phyloP scores from a whole-genome alignment of 202 grass and related monocot genomes.

The Digitaria exilis region DNA sequence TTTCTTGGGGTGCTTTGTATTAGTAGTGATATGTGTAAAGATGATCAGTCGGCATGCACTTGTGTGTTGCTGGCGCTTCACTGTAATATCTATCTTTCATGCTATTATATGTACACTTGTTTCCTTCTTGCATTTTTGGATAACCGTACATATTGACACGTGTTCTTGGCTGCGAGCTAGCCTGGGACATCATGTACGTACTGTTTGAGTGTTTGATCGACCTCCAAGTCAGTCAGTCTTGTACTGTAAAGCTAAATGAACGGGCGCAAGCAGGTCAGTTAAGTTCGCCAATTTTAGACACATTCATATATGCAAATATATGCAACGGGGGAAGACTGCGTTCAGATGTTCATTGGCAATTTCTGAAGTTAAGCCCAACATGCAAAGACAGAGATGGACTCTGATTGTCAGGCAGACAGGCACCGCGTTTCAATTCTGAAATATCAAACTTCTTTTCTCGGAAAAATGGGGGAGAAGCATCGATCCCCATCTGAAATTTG shows the following conservation, averaged over 20 bases:
- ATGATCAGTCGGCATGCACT: slow-evolving; percentile 45
- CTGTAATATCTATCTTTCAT: slow-evolving; percentile 36
- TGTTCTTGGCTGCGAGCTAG: neutral
- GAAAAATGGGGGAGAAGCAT: no score
- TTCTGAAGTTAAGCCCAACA: no score
- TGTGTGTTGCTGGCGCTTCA: slow-evolving; percentile 57
- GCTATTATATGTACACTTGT: neutral
- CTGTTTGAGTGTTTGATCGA: neutral
- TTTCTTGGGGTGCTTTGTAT: slow-evolving; percentile 12
- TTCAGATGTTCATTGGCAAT: no score
- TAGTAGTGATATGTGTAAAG: slow-evolving; percentile 13
- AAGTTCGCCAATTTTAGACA: no score
- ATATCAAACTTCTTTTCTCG: no score
- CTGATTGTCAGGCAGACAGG: no score
- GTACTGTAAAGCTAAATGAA: neutral
- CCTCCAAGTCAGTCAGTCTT: neutral
- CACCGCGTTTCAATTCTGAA: no score
- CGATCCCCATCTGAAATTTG: no score
- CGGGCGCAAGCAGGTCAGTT: no score
- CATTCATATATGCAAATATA: no score
- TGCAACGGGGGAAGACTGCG: no score
- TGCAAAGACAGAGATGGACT: no score
- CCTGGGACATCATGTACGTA: neutral
- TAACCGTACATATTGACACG: neutral
- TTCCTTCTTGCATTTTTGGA: neutral